A percentile compares a stretch with the other conserved stretches of the same genome.
phyloP scores from a whole-genome alignment of 129 eudicot genomes.

The Scalesia atractyloides region DNA sequence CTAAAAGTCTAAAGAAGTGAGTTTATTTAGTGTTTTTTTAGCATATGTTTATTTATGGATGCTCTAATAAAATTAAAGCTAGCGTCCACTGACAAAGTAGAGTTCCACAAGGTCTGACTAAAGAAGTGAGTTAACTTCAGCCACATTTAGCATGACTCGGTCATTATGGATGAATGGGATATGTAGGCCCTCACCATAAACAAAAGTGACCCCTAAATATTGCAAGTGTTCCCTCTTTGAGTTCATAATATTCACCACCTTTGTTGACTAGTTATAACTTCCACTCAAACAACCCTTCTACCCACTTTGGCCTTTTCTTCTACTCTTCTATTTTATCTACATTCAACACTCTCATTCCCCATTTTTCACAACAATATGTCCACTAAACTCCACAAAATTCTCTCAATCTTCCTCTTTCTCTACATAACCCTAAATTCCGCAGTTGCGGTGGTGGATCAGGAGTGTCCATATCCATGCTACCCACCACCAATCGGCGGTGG shows the following conservation, averaged over 20 bases:
- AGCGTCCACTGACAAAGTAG: no score
- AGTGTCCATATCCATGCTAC: slow-evolving; percentile 80
- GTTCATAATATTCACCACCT: slow-evolving; percentile 21
- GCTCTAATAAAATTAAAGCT: no score
- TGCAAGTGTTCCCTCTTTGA: slow-evolving; percentile 17
- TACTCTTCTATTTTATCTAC: slow-evolving; percentile 18
- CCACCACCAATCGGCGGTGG: slow-evolving; percentile 62
- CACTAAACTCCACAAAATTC: slow-evolving; percentile 31
- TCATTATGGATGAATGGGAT: slow-evolving; percentile 31
- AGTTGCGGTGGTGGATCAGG: slow-evolving; percentile 35
- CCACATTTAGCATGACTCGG: slow-evolving; percentile 20
- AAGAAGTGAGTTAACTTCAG: slow-evolving; percentile 18
- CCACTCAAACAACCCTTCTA: slow-evolving; percentile 39
- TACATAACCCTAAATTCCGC: slow-evolving; percentile 22
- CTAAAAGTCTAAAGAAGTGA: no score
- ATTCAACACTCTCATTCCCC: slow-evolving; percentile 25
- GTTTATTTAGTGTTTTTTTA: no score
- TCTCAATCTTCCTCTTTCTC: slow-evolving; percentile 38
- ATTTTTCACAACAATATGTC: slow-evolving; percentile 41
- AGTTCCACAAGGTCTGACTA: no score
- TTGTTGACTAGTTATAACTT: slow-evolving; percentile 26
- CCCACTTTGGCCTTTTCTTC: slow-evolving; percentile 43
- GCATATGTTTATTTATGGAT: no score
- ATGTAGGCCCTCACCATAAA: slow-evolving; percentile 38
- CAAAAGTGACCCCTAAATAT: slow-evolving; percentile 29